Conservation (phyloP, 495 filamentous ascomycete species). For the Podospora australis region DNA sequence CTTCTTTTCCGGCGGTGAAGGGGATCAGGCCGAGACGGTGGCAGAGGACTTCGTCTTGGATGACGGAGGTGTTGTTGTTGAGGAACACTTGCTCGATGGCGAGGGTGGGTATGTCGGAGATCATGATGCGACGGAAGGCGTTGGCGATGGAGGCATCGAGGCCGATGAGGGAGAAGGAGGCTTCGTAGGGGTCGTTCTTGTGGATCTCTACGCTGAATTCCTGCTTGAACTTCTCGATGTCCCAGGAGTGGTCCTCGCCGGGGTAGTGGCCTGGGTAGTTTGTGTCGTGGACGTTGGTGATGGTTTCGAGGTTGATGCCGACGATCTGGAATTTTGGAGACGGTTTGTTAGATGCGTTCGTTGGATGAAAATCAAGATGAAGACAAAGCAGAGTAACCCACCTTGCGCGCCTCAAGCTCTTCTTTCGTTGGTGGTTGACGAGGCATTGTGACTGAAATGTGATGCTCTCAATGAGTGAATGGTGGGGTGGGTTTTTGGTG, state of each 20-base stretch:
- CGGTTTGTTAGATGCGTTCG: conserved; percentile 3
- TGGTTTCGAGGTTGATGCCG: conserved; percentile 77
- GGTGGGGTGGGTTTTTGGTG: conserved; percentile 16
- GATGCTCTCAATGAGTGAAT: conserved; percentile 1
- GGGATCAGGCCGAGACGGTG: conserved; percentile 87
- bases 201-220: conserved; percentile 74
- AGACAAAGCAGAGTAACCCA: conserved; percentile 16
- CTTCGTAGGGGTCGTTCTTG: conserved; percentile 64
- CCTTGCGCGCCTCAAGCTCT: conserved; percentile 37
- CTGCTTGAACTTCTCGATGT: conserved; percentile 63
- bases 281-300: conserved; percentile 78
- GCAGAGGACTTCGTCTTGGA: conserved; percentile 93
- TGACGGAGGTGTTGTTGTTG: conserved; percentile 90
- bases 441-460: conserved; percentile 31
- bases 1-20: conserved; percentile 67
- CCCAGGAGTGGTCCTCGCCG: conserved; percentile 85
- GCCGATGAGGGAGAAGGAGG: conserved; percentile 85
- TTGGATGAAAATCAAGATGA: neutral
- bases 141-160: conserved; percentile 91
- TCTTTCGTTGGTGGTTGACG: conserved; percentile 34
- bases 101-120: conserved; percentile 89
- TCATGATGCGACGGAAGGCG: conserved; percentile 93
- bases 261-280: conserved; percentile 89
- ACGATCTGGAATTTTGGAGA: conserved; percentile 53
- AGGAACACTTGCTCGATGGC: conserved; percentile 91